Base-by-base conservation (phyloP, 345 rosid species). In the Melaleuca quinquenervia region DNA sequence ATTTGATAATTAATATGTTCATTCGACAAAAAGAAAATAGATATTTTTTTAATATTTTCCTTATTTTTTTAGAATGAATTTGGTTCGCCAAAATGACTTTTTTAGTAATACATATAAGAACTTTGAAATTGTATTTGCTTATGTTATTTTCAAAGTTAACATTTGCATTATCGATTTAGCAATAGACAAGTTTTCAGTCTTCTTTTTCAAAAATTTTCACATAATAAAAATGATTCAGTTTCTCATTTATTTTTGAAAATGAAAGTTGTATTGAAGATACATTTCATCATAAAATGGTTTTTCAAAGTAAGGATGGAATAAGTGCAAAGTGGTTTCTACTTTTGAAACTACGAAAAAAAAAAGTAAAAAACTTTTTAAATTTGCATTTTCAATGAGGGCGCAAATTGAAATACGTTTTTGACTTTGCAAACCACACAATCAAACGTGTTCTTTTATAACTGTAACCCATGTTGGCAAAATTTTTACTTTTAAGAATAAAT, bases 81-180 rank as follows among this genome's bases (percentile, higher is more conserved):
- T 60, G 41, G 74, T 1, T 60, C 14, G 10, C 5, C 15, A 0
- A 7, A 27, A 27, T 0, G 0, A 13, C 41, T 13, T 13, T 8
- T 60, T 60, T 27, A n/a, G 74, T 27, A 27, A 60, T 5, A 1
- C 27, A 14, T 13, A 27, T 60, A 14, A 0, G 27, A 6, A 12
- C n/a, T 11, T 27, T 14, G 0, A 27, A 27, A 27, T n/a, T 3
- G 7, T 60, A 60, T 27, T 6, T 27, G 5, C 41, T 2, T 62
- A 14, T 14, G 41, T 14, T 32, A 16, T 64, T 64, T 64, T 8
- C 0, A 64, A 29, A 62, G 22, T 29, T 8, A 29, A 29, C 6
- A 29, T 1, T 0, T 62, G 2, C 7, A 62, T 29, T 62, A 27
- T 0, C 0, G 0, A 52, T 62, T 7, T 7, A 62, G 32, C 1